Percentiles rank a stretch among this genome's conserved stretches.
phyloP scores from a whole-genome alignment of 1,284 basidiomycete species.

The Thelephora terrestris region DNA sequence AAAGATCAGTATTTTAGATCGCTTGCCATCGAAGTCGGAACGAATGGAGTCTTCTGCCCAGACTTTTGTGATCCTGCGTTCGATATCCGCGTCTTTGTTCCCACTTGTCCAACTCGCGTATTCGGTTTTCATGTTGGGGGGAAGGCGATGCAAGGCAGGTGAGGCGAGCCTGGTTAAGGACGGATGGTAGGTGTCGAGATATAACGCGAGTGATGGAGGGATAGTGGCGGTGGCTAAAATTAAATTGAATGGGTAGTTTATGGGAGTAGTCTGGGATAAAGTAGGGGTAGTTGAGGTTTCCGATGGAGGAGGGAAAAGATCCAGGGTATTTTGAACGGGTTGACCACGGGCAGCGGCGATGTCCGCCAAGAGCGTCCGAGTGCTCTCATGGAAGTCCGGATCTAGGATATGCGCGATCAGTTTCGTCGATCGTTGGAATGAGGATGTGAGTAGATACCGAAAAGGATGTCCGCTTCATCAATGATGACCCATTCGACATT shows the following conservation, averaged over 20 bases:
- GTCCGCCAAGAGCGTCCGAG: conserved; percentile 55
- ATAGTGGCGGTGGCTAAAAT: conserved; percentile 84
- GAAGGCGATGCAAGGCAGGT: conserved; percentile 70
- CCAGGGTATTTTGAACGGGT: conserved; percentile 25
- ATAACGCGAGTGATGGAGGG: conserved; percentile 61
- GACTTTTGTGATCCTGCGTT: conserved; percentile 58
- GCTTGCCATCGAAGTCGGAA: conserved; percentile 18
- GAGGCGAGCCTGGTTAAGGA: conserved; percentile 60
- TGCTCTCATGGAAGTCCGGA: conserved; percentile 69
- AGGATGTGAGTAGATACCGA: conserved; percentile 40
- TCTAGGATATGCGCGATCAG: conserved; percentile 32
- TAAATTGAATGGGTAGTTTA: conserved; percentile 65
- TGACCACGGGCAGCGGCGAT: conserved; percentile 53
- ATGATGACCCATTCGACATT: conserved; percentile 78
- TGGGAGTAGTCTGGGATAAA: conserved; percentile 10
- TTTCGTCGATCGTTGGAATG: not conserved
- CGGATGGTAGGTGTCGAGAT: conserved; percentile 56
- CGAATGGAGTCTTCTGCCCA: conserved; percentile 60
- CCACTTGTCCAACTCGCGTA: conserved; percentile 71
- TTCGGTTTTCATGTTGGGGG: conserved; percentile 56
- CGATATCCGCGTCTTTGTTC: conserved; percentile 70
- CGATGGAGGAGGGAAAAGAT: conserved; percentile 13
- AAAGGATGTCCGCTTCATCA: conserved; percentile 85
- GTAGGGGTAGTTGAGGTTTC: conserved; percentile 8
- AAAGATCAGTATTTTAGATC: conserved; percentile 68